Conservation (phyloP, 192 early-diverging fungal species). For the Umbelopsis vinacea region DNA sequence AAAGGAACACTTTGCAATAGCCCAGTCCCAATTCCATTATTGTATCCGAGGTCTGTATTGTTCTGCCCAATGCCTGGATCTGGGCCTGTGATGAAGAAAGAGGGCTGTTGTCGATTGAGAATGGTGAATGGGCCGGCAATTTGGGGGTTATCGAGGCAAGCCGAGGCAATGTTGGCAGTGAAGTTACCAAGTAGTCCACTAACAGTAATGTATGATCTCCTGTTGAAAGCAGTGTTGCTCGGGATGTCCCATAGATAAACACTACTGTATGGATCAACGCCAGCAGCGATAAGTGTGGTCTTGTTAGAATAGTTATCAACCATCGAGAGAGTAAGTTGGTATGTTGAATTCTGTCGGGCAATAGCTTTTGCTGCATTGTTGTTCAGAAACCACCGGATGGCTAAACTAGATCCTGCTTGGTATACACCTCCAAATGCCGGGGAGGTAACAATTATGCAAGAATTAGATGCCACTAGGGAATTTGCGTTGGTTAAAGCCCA, state of each 20-base stretch:
- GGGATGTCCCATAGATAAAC: constrained; percentile 27
- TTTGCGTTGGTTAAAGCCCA: not conserved
- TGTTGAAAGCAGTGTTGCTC: not conserved
- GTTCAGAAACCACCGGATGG: constrained; percentile 5
- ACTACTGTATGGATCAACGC: constrained; percentile 16
- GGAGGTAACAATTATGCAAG: not conserved
- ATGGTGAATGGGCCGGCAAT: constrained; percentile 26
- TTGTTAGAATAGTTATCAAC: constrained; percentile 14
- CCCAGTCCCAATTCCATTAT: not conserved
- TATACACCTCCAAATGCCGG: constrained; percentile 17
- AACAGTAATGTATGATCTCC: constrained; percentile 15
- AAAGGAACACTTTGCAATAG: constrained; percentile 1
- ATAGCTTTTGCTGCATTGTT: not conserved
- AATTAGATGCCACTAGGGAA: not conserved
- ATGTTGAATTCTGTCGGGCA: not conserved
- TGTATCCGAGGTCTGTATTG: not conserved
- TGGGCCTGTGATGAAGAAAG: constrained; percentile 27
- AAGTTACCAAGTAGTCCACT: not conserved
- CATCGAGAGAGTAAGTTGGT: not conserved
- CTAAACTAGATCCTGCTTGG: constrained; percentile 5
- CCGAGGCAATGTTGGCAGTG: not conserved
- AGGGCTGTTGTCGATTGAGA: not conserved
- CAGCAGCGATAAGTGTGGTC: constrained; percentile 13
- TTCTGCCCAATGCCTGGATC: constrained; percentile 22
- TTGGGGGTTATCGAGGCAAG: constrained; percentile 1